These are phyloP conservation scores for Aspergillus incahuasiensis DNA, from an alignment of 495 filamentous ascomycete species.

Conservation along the genomic window DNA sequence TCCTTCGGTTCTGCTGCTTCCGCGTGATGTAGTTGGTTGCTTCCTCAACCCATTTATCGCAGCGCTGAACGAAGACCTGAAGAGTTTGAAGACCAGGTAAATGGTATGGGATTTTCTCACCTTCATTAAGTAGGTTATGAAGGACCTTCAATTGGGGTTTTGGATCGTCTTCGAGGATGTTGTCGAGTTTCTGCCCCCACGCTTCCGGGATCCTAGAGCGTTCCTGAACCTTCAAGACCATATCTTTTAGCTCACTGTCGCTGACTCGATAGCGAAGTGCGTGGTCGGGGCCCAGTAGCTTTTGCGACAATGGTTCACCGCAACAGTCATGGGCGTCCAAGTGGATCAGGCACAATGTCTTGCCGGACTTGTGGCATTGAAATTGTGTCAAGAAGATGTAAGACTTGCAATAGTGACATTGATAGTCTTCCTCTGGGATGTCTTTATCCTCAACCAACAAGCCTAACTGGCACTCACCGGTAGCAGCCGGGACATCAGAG, in stretches of 20 bases:
- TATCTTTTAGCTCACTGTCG: constrained; percentile 59
- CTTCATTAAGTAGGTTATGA: constrained; percentile 81
- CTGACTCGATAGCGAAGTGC: constrained; percentile 69
- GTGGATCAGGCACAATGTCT: constrained; percentile 73
- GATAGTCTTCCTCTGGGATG: constrained; percentile 82
- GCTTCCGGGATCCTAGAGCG: constrained; percentile 79
- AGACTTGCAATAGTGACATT: constrained; percentile 86
- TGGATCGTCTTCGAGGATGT: constrained; percentile 71
- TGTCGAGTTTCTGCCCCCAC: constrained; percentile 90
- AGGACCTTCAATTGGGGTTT: constrained; percentile 83
- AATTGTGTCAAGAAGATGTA: constrained; percentile 91
- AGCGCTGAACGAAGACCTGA: constrained; percentile 84
- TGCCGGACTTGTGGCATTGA: constrained; percentile 70
- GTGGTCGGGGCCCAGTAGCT: constrained; percentile 58
- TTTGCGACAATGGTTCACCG: constrained; percentile 54
- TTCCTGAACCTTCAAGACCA: constrained; percentile 75
- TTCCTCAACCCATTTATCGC: constrained; percentile 98
- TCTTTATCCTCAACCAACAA: constrained; percentile 62
- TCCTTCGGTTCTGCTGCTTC: constrained; percentile 97
- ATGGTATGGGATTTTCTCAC: constrained; percentile 94
- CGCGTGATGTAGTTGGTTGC: constrained; percentile 94
- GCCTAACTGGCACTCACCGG: constrained; percentile 38
- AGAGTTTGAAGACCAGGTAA: constrained; percentile 78
- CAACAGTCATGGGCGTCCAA: constrained; percentile 78
- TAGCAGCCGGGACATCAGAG: constrained; percentile 20